phyloP scores from a whole-genome alignment of 768 basidiomycete genomes.

The Amanita fuliginea region DNA sequence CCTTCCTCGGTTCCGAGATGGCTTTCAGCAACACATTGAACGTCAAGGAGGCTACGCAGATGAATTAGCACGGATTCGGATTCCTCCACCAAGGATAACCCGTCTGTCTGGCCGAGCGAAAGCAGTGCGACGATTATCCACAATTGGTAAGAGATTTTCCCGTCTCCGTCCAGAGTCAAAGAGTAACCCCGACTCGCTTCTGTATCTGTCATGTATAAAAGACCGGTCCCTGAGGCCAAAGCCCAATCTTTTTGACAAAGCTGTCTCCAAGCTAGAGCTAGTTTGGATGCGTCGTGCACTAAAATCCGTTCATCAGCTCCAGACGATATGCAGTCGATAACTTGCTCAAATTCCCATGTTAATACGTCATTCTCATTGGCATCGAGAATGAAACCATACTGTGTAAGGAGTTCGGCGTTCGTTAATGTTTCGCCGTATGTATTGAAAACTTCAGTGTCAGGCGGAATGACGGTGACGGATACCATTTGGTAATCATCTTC shows the following conservation, averaged over 20 bases:
- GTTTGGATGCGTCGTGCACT: neutral
- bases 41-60: neutral
- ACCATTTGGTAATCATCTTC: slow-evolving; percentile 59
- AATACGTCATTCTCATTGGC: slow-evolving; percentile 60
- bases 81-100: neutral
- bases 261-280: neutral
- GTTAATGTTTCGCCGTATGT: slow-evolving; percentile 59
- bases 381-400: slow-evolving; percentile 70
- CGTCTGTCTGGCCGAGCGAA: neutral
- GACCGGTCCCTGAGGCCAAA: slow-evolving; percentile 1
- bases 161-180: slow-evolving; percentile 38
- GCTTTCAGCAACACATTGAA: neutral
- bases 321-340: slow-evolving; percentile 12
- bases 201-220: slow-evolving; percentile 11
- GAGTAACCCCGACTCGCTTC: slow-evolving; percentile 7
- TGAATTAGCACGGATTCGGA: neutral
- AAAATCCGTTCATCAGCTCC: neutral
- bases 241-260: slow-evolving; percentile 3
- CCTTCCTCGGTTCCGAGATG: slow-evolving; percentile 3
- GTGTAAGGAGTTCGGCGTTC: slow-evolving; percentile 55
- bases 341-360: slow-evolving; percentile 26
- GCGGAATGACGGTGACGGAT: slow-evolving; percentile 36
- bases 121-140: slow-evolving; percentile 34
- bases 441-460: slow-evolving; percentile 57
- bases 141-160: slow-evolving; percentile 35